Base-by-base conservation (phyloP, 139 green algal species). In the Ettlia oleoabundans region DNA sequence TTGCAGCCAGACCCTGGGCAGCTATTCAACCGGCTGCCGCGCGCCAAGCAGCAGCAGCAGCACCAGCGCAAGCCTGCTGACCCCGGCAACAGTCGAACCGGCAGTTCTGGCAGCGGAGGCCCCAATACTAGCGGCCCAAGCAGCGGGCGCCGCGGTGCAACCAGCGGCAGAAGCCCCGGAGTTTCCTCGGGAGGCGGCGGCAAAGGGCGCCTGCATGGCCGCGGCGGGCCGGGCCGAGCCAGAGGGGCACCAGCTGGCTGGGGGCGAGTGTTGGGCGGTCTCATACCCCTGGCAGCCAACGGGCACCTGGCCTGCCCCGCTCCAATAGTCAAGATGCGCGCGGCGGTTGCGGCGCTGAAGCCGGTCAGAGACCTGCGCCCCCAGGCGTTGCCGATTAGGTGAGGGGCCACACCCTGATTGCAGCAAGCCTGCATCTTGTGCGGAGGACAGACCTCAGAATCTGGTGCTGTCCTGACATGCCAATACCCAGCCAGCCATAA, bases 341-440 rank as follows among this genome's bases (percentile, higher is more conserved):
- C 93, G 3, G 88, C 87, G 6, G 81, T 98, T 0, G 90, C 94
- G 0, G 76, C 81, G 15, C 88, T 92, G 0, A 78, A 91, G 55
- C 83, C 93, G 2, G 90, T 98, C 26, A 72, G 86, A 2, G 64
- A 84, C 7, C 87, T 98, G 73, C 87, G 95, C 1, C 95, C 95
- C 0, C 90, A 96, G 55, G 74, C 74, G 10, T 35, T 80, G 26
- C 74, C 74, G 15, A 58, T 80, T 28, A n/a, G n/a, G n/a, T n/a
- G n/a, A n/a, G n/a, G n/a, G n/a, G n/a, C n/a, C n/a, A n/a, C n/a
- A n/a, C n/a, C n/a, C n/a, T n/a, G n/a, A n/a, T n/a, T n/a, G n/a
- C n/a, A n/a, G n/a, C n/a, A n/a, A n/a, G n/a, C n/a, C n/a, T n/a
- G n/a, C n/a, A n/a, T n/a, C n/a, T n/a, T n/a, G n/a, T n/a, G n/a